A percentile compares a stretch with the other conserved stretches of the same genome.
These are phyloP conservation scores for Waitea zeae DNA, from an alignment of 1,284 basidiomycete genomes.

Conservation along the genomic window DNA sequence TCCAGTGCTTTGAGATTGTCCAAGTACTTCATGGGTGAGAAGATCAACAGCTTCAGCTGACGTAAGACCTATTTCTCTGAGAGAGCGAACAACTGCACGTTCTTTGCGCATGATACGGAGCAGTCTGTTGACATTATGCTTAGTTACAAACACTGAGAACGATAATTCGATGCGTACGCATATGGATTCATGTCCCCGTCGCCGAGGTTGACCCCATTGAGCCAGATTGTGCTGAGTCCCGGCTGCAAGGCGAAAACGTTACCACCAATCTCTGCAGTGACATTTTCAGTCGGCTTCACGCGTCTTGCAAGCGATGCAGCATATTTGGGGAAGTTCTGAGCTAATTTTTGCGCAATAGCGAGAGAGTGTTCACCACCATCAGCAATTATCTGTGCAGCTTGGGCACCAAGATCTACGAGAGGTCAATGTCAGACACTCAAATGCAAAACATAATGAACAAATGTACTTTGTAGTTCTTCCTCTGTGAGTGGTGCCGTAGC, in stretches of 20 bases:
- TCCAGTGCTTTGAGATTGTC: slow-evolving; percentile 25
- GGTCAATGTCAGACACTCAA: not conserved
- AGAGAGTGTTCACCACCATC: slow-evolving; percentile 43
- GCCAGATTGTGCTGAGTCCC: slow-evolving; percentile 48
- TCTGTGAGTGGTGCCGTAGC: slow-evolving; percentile 38
- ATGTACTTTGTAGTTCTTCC: slow-evolving; percentile 40
- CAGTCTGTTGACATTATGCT: slow-evolving; percentile 29
- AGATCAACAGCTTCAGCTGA: slow-evolving; percentile 52
- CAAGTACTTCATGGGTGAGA: slow-evolving; percentile 45
- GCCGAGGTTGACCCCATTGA: slow-evolving; percentile 57
- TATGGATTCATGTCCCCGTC: slow-evolving; percentile 58
- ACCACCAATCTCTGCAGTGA: slow-evolving; percentile 38
- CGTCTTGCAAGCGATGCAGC: slow-evolving; percentile 53
- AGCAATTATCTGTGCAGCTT: slow-evolving; percentile 59
- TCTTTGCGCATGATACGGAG: slow-evolving; percentile 62
- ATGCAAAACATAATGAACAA: too few relatives aligned
- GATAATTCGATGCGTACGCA: slow-evolving; percentile 19
- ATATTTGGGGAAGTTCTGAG: slow-evolving; percentile 82
- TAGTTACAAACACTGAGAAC: not conserved
- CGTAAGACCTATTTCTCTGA: slow-evolving; percentile 46
- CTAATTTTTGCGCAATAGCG: slow-evolving; percentile 45
- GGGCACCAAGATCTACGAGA: slow-evolving; percentile 44
- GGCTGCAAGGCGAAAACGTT: slow-evolving; percentile 36
- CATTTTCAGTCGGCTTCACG: slow-evolving; percentile 28
- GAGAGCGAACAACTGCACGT: slow-evolving; percentile 38